These are phyloP conservation scores for Talaromyces stipitatus DNA, from an alignment of 495 filamentous ascomycete genomes.

Conservation along the genomic window DNA sequence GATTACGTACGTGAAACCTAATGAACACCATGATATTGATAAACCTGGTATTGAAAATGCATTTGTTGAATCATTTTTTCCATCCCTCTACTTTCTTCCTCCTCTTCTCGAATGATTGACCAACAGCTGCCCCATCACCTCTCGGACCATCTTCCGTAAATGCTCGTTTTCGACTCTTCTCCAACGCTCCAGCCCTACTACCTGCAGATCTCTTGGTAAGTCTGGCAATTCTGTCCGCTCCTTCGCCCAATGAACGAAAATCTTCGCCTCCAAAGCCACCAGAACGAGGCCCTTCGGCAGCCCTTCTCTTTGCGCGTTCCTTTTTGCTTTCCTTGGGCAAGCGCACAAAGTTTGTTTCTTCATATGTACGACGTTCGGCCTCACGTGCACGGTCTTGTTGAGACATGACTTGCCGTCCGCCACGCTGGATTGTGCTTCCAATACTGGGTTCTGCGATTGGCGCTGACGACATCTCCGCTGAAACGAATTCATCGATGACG, in stretches of 20 bases:
- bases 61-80: slow-evolving; percentile 20
- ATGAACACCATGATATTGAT: background rate
- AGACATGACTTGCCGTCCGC: slow-evolving; percentile 67
- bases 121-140: slow-evolving; percentile 49
- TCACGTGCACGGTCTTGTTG: slow-evolving; percentile 62
- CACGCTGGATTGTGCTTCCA: slow-evolving; percentile 67
- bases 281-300: slow-evolving; percentile 41
- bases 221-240: slow-evolving; percentile 66
- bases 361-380: slow-evolving; percentile 65
- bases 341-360: slow-evolving; percentile 80
- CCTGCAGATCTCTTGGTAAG: slow-evolving; percentile 53
- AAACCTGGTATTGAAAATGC: background rate
- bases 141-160: slow-evolving; percentile 50
- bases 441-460: slow-evolving; percentile 76
- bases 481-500: slow-evolving; percentile 80
- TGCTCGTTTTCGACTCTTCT: slow-evolving; percentile 73
- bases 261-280: slow-evolving; percentile 75
- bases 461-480: slow-evolving; percentile 66
- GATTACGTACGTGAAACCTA: background rate
- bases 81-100: slow-evolving; percentile 61
- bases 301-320: slow-evolving; percentile 42
- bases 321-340: slow-evolving; percentile 77
- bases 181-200: slow-evolving; percentile 49
- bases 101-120: slow-evolving; percentile 66
- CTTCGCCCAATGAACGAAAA: slow-evolving; percentile 69